A percentile compares a stretch with the other conserved stretches of the same genome.
Conservation (phyloP, 2,329 filamentous ascomycete species). For the Didymella arachidicola region DNA sequence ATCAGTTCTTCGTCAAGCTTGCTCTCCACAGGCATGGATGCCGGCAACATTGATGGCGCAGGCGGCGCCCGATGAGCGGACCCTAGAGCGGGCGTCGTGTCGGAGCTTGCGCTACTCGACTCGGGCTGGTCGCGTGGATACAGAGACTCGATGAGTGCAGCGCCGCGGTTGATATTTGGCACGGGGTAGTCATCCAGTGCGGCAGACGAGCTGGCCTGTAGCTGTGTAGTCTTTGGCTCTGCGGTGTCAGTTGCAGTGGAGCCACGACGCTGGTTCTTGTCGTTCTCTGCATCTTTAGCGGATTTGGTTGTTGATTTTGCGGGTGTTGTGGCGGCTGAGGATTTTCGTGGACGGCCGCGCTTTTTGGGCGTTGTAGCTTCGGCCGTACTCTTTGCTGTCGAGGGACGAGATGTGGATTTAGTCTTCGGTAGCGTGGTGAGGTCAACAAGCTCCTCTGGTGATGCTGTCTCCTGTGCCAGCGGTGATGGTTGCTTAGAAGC, state of each 20-base stretch:
- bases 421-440: conserved; percentile 2
- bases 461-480: background rate
- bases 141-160: conserved; percentile 10
- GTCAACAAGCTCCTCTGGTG: background rate
- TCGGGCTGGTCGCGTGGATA: conserved; percentile 4
- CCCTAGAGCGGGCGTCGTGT: background rate
- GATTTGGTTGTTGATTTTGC: conserved; percentile 1
- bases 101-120: background rate
- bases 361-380: conserved; percentile 21
- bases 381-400: conserved; percentile 6
- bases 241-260: background rate
- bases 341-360: conserved; percentile 25
- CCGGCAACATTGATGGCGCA: background rate
- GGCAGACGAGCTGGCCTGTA: background rate
- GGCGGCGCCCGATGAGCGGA: background rate
- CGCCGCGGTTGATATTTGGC: conserved; percentile 7
- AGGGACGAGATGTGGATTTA: conserved; percentile 8
- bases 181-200: background rate
- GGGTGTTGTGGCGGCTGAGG: conserved; percentile 13
- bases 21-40: background rate
- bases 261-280: background rate
- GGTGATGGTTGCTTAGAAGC: background rate
- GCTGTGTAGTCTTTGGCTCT: background rate
- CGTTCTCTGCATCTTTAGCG: background rate
- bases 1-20: background rate